Evolutionary conservation across 208 protist genomes (phyloP), one percentile per base, ranked within the genome.

Genomic region (Herpetomonas tarakana): DNA sequence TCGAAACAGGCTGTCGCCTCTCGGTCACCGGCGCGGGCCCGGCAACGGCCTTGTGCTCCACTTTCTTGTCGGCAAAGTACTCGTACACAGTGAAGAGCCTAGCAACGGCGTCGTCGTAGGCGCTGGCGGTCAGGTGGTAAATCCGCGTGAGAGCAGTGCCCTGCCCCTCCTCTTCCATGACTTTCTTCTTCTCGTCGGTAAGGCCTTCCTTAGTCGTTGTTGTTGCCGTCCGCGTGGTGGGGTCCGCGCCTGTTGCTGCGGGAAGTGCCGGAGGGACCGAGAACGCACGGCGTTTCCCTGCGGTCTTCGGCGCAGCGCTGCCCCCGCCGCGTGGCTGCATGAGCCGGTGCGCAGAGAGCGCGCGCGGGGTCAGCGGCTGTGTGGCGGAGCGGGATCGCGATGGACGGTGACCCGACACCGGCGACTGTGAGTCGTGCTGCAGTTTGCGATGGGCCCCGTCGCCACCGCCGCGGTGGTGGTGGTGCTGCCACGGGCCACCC

Each of bases 71-170:
- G 39, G 65, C 65, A 61, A 67, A 78, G 44, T 58, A 39, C 24
- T 47, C 27, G 41, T 74, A 74, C 3, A 68, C 49, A 1, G 56
- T 19, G 25, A 74, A 63, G 30, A 74, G 44, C 31, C 24, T 38
- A 18, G 14, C 29, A 21, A 58, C 49, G 9, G 61, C 44, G n/a
- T 31, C 55, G 24, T 55, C 50, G n/a, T 55, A 55, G 50, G 18
- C 46, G 6, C 12, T 19, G 11, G 18, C 21, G 11, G 7, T 52
- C 21, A 12, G 18, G n/a, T 18, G 19, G 11, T 22, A 14, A 6
- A 41, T 41, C 35, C 14, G 18, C n/a, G n/a, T n/a, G n/a, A n/a
- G n/a, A n/a, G n/a, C n/a, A n/a, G n/a, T n/a, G n/a, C n/a, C n/a
- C n/a, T n/a, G n/a, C n/a, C n/a, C n/a, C n/a, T n/a, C n/a, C n/a